Percentiles rank a stretch among this genome's conserved stretches.
phyloP scores from a whole-genome alignment of 2,329 filamentous ascomycete species.

The Myriosclerotinia curreyana region DNA sequence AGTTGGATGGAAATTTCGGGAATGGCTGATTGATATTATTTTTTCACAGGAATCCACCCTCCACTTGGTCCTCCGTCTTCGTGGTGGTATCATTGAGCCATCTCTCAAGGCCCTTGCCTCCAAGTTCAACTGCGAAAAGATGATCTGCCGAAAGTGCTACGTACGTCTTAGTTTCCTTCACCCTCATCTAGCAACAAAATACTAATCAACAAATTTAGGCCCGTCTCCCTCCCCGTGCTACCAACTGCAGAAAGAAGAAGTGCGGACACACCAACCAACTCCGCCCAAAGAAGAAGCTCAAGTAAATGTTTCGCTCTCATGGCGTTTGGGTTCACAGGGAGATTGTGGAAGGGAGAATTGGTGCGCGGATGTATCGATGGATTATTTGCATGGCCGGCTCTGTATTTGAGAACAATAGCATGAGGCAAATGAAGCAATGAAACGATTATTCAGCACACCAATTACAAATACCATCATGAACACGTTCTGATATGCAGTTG shows the following conservation, averaged over 20 bases:
- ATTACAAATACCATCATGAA: slow-evolving; percentile 14
- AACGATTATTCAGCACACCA: slow-evolving; percentile 23
- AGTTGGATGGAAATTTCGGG: not conserved
- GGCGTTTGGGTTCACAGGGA: slow-evolving; percentile 34
- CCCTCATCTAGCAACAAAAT: slow-evolving; percentile 6
- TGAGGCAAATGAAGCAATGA: slow-evolving; percentile 27
- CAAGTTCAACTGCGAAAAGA: slow-evolving; percentile 99
- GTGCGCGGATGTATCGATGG: slow-evolving; percentile 23
- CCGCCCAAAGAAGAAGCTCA: slow-evolving; percentile 99
- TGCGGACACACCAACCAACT: slow-evolving; percentile 99
- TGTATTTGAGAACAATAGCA: slow-evolving; percentile 22
- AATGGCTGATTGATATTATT: slow-evolving; percentile 27
- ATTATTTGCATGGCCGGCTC: slow-evolving; percentile 31
- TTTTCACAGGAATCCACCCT: slow-evolving; percentile 83
- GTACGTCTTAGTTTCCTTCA: slow-evolving; percentile 53
- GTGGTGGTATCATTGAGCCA: slow-evolving; percentile 99
- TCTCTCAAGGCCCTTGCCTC: slow-evolving; percentile 96
- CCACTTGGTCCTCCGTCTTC: slow-evolving; percentile 96
- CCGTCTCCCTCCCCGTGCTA: slow-evolving; percentile 94
- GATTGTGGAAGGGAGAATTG: slow-evolving; percentile 18
- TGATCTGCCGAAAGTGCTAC: slow-evolving; percentile 99
- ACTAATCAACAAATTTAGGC: slow-evolving; percentile 46
- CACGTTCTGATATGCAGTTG: not conserved
- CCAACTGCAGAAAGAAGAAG: slow-evolving; percentile 99
- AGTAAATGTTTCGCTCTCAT: slow-evolving; percentile 60